These are phyloP conservation scores for Candida ficus DNA, from an alignment of 805 yeast genomes.

Conservation along the genomic window DNA sequence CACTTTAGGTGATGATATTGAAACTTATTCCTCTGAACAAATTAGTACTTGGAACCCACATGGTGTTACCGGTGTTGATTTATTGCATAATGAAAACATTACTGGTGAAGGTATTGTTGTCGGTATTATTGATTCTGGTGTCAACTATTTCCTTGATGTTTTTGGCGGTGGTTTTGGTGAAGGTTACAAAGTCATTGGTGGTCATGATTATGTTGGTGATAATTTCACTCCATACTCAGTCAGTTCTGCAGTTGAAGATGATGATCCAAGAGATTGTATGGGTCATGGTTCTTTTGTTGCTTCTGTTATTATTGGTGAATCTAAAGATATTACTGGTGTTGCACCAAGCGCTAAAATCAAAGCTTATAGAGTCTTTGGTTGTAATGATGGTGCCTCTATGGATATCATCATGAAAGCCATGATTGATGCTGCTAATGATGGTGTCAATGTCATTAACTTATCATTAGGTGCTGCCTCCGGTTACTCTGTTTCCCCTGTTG, in stretches of 20 bases:
- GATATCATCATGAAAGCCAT: slow-evolving; percentile 10
- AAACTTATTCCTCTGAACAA: background rate
- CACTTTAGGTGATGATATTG: background rate
- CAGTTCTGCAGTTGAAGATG: no score
- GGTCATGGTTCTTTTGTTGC: no score
- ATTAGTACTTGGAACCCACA: background rate
- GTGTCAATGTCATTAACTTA: slow-evolving; percentile 9
- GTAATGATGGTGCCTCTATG: background rate
- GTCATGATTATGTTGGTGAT: no score
- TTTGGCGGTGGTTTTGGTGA: no score
- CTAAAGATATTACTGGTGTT: slow-evolving; percentile 7
- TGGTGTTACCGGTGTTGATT: slow-evolving; percentile 1
- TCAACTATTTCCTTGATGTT: no score
- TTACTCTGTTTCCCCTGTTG: slow-evolving; percentile 9
- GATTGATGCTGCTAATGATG: slow-evolving; percentile 11
- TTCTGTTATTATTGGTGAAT: slow-evolving; percentile 4
- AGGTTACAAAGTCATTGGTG: no score
- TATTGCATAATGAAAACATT: background rate
- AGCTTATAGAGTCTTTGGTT: slow-evolving; percentile 13
- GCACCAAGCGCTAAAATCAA: slow-evolving; percentile 14
- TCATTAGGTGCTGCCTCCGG: slow-evolving; percentile 13
- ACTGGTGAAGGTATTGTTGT: background rate
- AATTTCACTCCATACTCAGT: no score
- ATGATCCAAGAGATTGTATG: no score
- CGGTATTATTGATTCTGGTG: background rate